phyloP scores from a whole-genome alignment of 2,329 filamentous ascomycete species.

The Capronia epimyces region DNA sequence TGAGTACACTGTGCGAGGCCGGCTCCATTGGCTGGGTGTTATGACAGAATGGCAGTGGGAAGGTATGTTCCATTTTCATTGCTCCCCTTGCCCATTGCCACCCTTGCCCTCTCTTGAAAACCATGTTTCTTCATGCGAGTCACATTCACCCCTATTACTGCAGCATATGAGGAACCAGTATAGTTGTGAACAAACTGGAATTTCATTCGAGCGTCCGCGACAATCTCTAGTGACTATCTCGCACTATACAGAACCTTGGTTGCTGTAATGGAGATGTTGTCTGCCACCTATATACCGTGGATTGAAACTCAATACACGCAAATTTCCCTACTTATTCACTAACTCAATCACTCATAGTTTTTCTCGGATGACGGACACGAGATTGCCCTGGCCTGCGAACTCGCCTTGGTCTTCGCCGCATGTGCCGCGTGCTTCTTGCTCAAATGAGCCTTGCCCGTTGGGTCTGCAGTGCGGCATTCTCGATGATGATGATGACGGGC shows the following conservation, averaged over 20 bases:
- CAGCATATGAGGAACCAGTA: neutral
- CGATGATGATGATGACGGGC: neutral
- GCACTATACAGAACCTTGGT: too few relatives aligned
- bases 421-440: constrained; percentile 5
- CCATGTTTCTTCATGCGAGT: neutral
- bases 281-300: too few relatives aligned
- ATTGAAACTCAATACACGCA: too few relatives aligned
- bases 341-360: constrained; percentile 31
- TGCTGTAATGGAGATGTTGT: too few relatives aligned
- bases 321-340: too few relatives aligned
- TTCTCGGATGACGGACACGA: constrained; percentile 35
- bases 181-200: neutral
- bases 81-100: too few relatives aligned
- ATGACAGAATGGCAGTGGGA: constrained; percentile 71
- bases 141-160: constrained; percentile 2
- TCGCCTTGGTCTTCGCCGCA: neutral
- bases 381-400: neutral
- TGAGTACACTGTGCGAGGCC: constrained; percentile 60
- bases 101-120: constrained; percentile 1
- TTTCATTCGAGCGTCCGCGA: too few relatives aligned
- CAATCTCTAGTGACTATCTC: too few relatives aligned
- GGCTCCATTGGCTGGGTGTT: constrained; percentile 63
- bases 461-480: constrained; percentile 5
- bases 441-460: neutral
- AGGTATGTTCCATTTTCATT: constrained; percentile 41